Base-by-base conservation (phyloP, 768 basidiomycete species). In the Boletus rufocinnamomeus region DNA sequence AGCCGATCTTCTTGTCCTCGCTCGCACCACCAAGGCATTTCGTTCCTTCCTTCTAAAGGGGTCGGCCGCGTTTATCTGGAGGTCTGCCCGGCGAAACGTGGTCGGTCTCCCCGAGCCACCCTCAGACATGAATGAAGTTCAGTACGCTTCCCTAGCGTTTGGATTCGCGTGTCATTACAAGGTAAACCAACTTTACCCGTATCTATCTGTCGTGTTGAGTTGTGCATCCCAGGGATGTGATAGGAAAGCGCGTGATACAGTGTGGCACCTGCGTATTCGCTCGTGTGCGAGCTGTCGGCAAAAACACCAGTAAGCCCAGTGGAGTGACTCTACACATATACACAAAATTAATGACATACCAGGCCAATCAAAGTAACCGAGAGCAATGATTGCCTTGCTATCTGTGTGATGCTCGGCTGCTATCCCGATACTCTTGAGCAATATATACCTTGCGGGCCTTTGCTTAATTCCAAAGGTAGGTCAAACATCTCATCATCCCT, bases 61-160 rank as follows among this genome's bases (percentile, higher is more conserved):
- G 56, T 41, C 75, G 56, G 16, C 71, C 63, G 54, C 64, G 67
- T 62, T 73, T 59, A 52, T 75, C 65, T 64, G 75, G 74, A 66
- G 58, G 30, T 59, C 70, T 27, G 74, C 78, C 35, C 73, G 77
- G 23, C 50, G 59, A 45, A 75, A 75, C 53, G 61, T 82, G 34
- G 63, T 58, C 21, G 74, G 66, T 19, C 66, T 84, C 28, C 84
- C 83, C 4, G 73, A 76, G 27, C 77, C 74, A 40, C 83, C 81
- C 14, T 52, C 69, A n/a, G 78, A 74, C 46, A 72, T 84, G 73
- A 73, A 60, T 30, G 82, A 84, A 61, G 73, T 80, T n/a, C 76
- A 77, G 51, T 85, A 77, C 66, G 79, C 79, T 5, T 77, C 79
- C 56, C 75, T 86, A 28, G 72, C 71, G 7, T 85, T 80, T 63